Evolutionary conservation across 2,329 filamentous ascomycete species (phyloP), one percentile per base, ranked within the genome.

Genomic region (Dryadomyces quercus-mongolicae): DNA sequence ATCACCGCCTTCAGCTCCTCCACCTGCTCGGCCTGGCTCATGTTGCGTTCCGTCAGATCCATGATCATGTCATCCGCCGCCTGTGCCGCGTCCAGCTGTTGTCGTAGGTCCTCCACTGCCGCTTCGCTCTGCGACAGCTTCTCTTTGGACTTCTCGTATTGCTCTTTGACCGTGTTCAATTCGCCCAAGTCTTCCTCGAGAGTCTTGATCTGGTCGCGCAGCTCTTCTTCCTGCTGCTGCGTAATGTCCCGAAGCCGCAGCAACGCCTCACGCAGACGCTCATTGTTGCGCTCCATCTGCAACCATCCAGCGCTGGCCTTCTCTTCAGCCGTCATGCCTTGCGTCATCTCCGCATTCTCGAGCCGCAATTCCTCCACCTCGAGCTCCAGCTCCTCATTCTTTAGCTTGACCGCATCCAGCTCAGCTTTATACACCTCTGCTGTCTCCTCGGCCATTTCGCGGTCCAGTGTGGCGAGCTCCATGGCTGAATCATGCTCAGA

Each of bases 381-480:
- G 10, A 96, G 74, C 62, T 93, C 84, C 8, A 95, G 73, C 67
- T 97, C 91, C 66, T 97, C 91, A 1, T 82, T 71, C 63, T 84
- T 89, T 55, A 80, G 72, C 63, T 88, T 88, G 53, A 95, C 67
- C 2, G 81, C 77, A 42, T 95, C 87, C 22, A 94, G 72, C 64
- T 98, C 91, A 1, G 80, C 77, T 66, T 90, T 93, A 51, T 86
- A 74, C 18, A 85, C 82, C 60, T 97, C 93, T 0, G 88, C 85
- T 46, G 84, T 89, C 68, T 96, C 92, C 67, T 98, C 91, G 0
- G 93, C 93, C 87, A 97, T 95, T 68, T 98, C 92, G 47, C 88
- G 82, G 65, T 98, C 93, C 25, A 98, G 73, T 0, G 88, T 85
- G 7, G 90, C 89, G 68, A 93, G 80, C 69, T 98, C 93, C 63